Evolutionary conservation across 108 stramenopile species (phyloP).

Genomic region (Cyclotella sp.): DNA sequence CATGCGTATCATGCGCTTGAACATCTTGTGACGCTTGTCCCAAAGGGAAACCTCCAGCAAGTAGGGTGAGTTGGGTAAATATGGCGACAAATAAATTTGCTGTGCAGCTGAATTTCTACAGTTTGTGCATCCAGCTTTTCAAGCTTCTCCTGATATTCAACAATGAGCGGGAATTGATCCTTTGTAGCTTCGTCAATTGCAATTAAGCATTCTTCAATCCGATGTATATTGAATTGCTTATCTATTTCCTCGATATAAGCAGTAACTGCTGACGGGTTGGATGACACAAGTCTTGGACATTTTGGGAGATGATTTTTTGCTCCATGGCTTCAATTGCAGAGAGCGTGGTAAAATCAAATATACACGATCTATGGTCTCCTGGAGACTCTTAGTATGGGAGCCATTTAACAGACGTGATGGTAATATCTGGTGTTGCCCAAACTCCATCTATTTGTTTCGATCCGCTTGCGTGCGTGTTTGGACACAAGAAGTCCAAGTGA

Average conservation of each 20-base stretch:
- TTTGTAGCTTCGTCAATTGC: neutral
- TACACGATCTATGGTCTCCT: constrained; percentile 5
- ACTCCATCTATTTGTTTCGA: constrained; percentile 3
- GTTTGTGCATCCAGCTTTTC: constrained; percentile 5
- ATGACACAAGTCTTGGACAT: neutral
- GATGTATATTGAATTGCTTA: constrained; percentile 1
- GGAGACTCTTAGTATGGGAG: neutral
- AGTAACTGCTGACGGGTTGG: neutral
- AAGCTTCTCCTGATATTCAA: neutral
- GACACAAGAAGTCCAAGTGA: neutral
- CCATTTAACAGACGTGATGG: constrained; percentile 2
- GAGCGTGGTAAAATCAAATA: constrained; percentile 14
- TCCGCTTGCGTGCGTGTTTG: constrained; percentile 3
- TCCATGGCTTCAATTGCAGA: neutral
- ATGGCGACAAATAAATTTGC: neutral
- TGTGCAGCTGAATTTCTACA: neutral
- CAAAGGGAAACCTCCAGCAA: neutral
- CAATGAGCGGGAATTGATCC: neutral
- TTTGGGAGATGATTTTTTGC: neutral
- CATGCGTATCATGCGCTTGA: neutral
- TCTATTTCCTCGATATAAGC: neutral
- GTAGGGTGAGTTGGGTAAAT: neutral
- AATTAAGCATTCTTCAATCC: neutral
- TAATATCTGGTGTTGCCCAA: constrained; percentile 12
- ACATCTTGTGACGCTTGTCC: neutral